Conservation (phyloP, 2,329 filamentous ascomycete genomes). For the Diplodia seriata region DNA sequence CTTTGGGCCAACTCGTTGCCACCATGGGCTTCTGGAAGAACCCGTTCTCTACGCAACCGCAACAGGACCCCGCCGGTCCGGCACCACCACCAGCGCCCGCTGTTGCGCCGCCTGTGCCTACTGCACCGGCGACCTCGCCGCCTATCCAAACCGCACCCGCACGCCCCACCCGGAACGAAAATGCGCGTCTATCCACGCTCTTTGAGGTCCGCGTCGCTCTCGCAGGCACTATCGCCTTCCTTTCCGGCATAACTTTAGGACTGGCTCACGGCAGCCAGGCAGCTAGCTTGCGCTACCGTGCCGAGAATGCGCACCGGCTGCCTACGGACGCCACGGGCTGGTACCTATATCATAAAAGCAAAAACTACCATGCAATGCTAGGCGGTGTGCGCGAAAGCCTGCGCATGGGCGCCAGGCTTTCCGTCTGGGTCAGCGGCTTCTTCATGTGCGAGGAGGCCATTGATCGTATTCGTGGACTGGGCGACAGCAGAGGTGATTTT, state of each 20-base stretch:
- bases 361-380: conserved; percentile 86
- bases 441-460: conserved; percentile 85
- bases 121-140: background rate
- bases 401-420: conserved; percentile 73
- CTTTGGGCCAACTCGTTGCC: too few species aligned
- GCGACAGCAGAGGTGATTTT: conserved; percentile 65
- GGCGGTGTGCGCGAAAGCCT: conserved; percentile 80
- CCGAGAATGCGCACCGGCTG: conserved; percentile 94
- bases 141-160: conserved; percentile 6
- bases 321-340: conserved; percentile 83
- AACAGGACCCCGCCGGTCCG: background rate
- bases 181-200: conserved; percentile 64
- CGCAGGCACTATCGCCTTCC: conserved; percentile 64
- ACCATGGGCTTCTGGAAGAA: conserved; percentile 26
- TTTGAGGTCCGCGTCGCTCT: conserved; percentile 70
- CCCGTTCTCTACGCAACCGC: background rate
- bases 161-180: background rate
- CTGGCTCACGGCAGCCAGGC: conserved; percentile 74
- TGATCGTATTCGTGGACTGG: conserved; percentile 64
- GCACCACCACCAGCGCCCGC: background rate
- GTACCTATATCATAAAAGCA: conserved; percentile 99
- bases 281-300: conserved; percentile 83
- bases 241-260: conserved; percentile 74
- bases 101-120: background rate
- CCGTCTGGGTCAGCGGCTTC: conserved; percentile 76